Base-by-base conservation (phyloP, 306 rosid species). In the Inga leiocalycina region DNA sequence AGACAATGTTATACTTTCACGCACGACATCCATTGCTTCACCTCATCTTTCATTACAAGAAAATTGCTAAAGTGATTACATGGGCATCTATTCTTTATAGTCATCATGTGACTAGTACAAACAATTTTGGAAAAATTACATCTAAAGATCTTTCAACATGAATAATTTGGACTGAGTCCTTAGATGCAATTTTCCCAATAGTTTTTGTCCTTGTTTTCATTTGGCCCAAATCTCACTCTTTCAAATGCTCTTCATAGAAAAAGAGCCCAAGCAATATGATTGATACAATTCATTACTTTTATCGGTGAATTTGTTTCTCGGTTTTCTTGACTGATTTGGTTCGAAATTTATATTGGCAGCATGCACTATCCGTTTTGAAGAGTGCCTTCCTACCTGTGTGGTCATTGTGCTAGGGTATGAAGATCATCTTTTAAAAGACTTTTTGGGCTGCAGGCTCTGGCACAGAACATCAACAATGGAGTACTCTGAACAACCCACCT, bases 361-460 rank as follows among this genome's bases (percentile, higher is more conserved):
- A 75, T 94, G 97, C 74, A 74, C 81, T 66, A 89, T 93, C 81
- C 87, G 84, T 79, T 88, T 94, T 80, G 94, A 93, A 87, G 92
- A 92, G 75, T 89, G 89, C 14, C 90, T 89, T 84, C 92, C 98
- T 64, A 88, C 92, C 75, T 93, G 97, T 7, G 93, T 89, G 85
- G 84, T 85, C 72, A 82, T 93, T 74, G 94, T 93, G 80, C 88
- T 93, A 17, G 88, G 87, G 78, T 94, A 94, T 46, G 85, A 91
- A 32, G 92, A 93, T 43, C 87, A 82, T 74, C 86, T 89, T 78
- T 37, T 84, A 57, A 89, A 90, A 35, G 89, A 89, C 82, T 89
- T 90, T 75, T 80, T 89, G 76, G 97, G 98, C 19, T 91, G 97
- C 91, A 90, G 92, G 83, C 91, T 94, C 82, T 94, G 97, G 98